Evolutionary conservation across 768 basidiomycete species (phyloP), one percentile per base, ranked within the genome.

Genomic region (Nevesoporus exiguus): DNA sequence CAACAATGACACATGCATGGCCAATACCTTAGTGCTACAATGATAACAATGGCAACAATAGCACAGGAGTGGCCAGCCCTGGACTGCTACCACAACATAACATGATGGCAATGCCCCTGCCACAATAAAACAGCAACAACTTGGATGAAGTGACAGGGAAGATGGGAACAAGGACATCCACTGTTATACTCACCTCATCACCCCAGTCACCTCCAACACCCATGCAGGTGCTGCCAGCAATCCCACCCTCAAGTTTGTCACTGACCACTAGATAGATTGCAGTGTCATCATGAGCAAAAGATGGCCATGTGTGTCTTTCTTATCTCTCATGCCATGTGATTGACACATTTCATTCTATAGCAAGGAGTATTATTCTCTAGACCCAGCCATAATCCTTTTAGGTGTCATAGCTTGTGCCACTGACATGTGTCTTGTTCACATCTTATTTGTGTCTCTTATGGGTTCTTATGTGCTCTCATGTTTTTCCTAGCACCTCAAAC

Each of bases 301-400:
- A 5, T 86, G 88, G 61, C 73, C 77, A 80, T 86, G 54, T 41
- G 84, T 24, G 31, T 8, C 36, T 15, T 21, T 36, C 15, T 44
- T 37, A 33, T 40, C n/a, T 37, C 14, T 21, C 19, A 22, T 51
- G n/a, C 4, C 42, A 36, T 8, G 46, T 49, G 14, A 52, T 60
- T 33, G 37, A 24, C 54, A 34, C 55, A 19, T 21, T 19, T 8
- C 29, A 3, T 21, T 50, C 33, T 37, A n/a, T n/a, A 84, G 82
- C 24, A 65, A 83, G 7, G 68, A 79, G 24, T 82, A 75, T 64
- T 94, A 85, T 72, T 94, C 92, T 2, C 76, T 89, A 3, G 84
- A 93, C 66, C 88, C 89, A 0, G 67, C 77, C 1, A 81, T 83
- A 76, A 77, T 93, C 45, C 94, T 96, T 72, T 94, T 92, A 7